Evolutionary conservation across 208 protist species (phyloP), one percentile per base, ranked within the genome.

Genomic region (Wallacemonas collosoma): DNA sequence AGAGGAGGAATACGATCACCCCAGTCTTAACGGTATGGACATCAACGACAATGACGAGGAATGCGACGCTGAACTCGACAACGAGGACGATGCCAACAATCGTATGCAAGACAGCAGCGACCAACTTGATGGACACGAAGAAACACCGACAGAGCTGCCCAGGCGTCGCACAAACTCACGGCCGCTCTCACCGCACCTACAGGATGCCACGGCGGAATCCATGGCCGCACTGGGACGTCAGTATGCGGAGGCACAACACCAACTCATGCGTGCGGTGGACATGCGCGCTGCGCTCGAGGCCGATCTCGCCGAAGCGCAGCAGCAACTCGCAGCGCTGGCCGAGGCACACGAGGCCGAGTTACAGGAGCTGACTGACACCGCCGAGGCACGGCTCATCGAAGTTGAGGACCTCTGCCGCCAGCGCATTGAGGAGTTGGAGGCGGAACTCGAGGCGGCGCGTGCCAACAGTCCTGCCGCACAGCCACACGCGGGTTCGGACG

Each of bases 311-410:
- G 57, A 61, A 4, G 72, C 72, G 40, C 71, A 66, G 50, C 62
- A 57, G 11, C 67, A 63, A 17, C 17, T 79, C 26, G 67, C 40
- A 9, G 70, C 64, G 48, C 50, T 71, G 63, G 38, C 72, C 1
- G 71, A 73, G 50, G 41, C 58, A 11, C 83, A 90, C 54, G 80
- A 89, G 50, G 78, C 80, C 56, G 85, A 93, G 75, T 50, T 95
- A 63, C 75, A 86, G 64, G 77, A 58, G 35, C 56, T 91, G 53
- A 75, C 80, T 2, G 75, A 76, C 11, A 84, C 79, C 44, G 90
- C 87, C 2, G 81, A 77, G 3, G 81, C 81, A 2, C 84, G 76
- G 40, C 81, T 95, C 51, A 77, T 76, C 6, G 85, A 86, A 64
- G 50, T 86, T 39, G 86, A 93, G 67, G 62, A 86, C 47, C 69